Evolutionary conservation across 495 filamentous ascomycete genomes (phyloP).

Genomic region (Thermothielavioides terrestris): DNA sequence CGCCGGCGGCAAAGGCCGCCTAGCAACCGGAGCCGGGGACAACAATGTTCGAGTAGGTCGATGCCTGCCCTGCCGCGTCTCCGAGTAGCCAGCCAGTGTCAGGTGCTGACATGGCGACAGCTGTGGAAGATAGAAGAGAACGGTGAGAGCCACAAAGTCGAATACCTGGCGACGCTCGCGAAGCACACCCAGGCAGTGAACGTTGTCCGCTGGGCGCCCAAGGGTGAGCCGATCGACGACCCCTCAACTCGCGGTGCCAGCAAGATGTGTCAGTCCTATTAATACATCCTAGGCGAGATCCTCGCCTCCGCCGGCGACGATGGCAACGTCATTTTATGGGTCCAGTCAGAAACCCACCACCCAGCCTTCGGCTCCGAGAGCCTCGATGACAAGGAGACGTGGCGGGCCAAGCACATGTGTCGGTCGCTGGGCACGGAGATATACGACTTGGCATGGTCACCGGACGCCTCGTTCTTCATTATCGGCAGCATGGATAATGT

Average conservation of each 20-base stretch:
- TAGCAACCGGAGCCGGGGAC: slow-evolving; percentile 92
- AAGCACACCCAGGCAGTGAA: slow-evolving; percentile 98
- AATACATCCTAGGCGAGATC: slow-evolving; percentile 62
- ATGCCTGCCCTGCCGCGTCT: background rate
- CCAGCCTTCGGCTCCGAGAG: slow-evolving; percentile 66
- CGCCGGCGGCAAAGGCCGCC: slow-evolving; percentile 78
- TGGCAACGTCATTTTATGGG: slow-evolving; percentile 93
- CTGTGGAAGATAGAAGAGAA: slow-evolving; percentile 83
- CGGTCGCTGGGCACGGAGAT: slow-evolving; percentile 87
- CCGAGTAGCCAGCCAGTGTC: background rate
- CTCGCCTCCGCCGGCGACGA: slow-evolving; percentile 94
- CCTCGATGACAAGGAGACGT: slow-evolving; percentile 90
- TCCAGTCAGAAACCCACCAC: slow-evolving; percentile 64
- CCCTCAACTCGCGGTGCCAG: no score
- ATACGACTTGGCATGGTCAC: slow-evolving; percentile 97
- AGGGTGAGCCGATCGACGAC: slow-evolving; percentile 56
- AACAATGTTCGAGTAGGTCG: slow-evolving; percentile 84
- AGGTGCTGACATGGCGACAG: slow-evolving; percentile 33
- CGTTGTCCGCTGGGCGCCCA: slow-evolving; percentile 90
- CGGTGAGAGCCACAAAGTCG: slow-evolving; percentile 79
- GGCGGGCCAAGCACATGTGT: slow-evolving; percentile 96
- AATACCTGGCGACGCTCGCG: slow-evolving; percentile 80
- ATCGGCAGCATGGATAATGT: slow-evolving; percentile 99
- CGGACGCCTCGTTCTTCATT: slow-evolving; percentile 92
- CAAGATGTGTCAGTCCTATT: background rate